Evolutionary conservation across 2,329 filamentous ascomycete species (phyloP).

Genomic region (Hymenoscyphus occultus): DNA sequence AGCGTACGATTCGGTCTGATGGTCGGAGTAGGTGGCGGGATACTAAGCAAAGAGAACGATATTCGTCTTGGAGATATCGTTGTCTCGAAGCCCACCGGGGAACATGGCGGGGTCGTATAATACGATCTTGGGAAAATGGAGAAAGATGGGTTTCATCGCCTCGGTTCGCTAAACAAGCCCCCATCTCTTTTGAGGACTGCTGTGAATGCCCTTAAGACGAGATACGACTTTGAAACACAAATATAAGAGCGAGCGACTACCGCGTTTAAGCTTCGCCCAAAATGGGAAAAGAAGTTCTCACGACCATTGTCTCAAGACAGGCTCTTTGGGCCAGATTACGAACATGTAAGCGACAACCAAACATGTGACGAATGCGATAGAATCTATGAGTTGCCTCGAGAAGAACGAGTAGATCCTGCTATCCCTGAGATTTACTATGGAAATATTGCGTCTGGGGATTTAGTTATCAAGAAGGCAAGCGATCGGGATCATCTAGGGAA

Average conservation of each 20-base stretch:
- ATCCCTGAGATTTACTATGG: slow-evolving; percentile 15
- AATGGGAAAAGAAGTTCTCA: not conserved
- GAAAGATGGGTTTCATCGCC: slow-evolving; percentile 22
- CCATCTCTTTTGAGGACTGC: slow-evolving; percentile 28
- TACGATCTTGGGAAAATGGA: slow-evolving; percentile 18
- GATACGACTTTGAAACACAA: not conserved
- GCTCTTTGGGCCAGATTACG: not conserved
- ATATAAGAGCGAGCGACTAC: not conserved
- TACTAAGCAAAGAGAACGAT: slow-evolving; percentile 17
- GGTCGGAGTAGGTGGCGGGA: slow-evolving; percentile 19
- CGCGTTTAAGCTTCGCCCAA: not conserved
- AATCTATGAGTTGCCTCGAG: not conserved
- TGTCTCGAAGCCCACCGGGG: slow-evolving; percentile 13
- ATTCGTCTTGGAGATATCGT: slow-evolving; percentile 34
- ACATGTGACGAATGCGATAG: not conserved
- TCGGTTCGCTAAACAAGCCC: slow-evolving; percentile 23
- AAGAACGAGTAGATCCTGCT: not conserved
- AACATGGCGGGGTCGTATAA: slow-evolving; percentile 17
- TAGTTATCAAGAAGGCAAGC: slow-evolving; percentile 13
- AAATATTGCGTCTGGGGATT: slow-evolving; percentile 17
- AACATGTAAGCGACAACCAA: not conserved
- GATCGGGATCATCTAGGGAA: slow-evolving; percentile 1
- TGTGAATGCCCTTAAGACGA: slow-evolving; percentile 25
- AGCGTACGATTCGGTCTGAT: slow-evolving; percentile 16
- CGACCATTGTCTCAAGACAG: not conserved